Base-by-base conservation (phyloP, 202 grass and related monocot species). In the Carex sylvatica region DNA sequence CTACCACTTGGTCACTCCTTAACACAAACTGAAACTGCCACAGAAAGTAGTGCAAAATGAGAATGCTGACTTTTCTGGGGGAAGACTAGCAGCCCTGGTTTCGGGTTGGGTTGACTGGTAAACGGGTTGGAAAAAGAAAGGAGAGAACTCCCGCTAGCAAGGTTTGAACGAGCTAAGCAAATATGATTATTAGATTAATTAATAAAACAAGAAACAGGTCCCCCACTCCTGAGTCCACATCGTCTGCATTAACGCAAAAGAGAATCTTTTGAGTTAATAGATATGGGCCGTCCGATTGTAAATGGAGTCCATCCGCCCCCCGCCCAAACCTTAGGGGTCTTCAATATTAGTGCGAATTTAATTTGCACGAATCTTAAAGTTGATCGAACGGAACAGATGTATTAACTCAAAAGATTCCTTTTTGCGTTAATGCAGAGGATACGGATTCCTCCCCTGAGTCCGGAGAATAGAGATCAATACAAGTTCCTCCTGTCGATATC, bases 101-200 rank as follows among this genome's bases (percentile, higher is more conserved):
- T 31, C 23, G 4, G 44, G 23, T 74, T 16, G 24, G 9, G 20
- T 74, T 74, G 71, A 74, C 71, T 54, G 47, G 47, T 33, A 33
- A 51, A 31, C 49, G 49, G 24, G 15, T 18, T 75, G 15, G 28
- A 75, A 0, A 75, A n/a, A 18, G 71, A 54, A 54, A 68, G 65
- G 1, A 69, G 33, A 30, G 0, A 54, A 26, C 24, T 75, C 72
- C 72, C 49, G 72, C 72, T 53, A 55, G 16, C 7, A 77, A 77
- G 9, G 16, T 77, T 77, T 77, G 74, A 77, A 77, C 53, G 52
- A 77, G 74, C 52, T 36, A 77, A 59, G 53, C 52, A 77, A 77
- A 56, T 76, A 30, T 8, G 16, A 54, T 69, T 68, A 71, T 71
- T 73, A 13, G 10, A 53, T 47, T 54, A 14, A 52, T 53, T 30